Conservation (phyloP, 768 basidiomycete species). For the Mycena vulgaris region DNA sequence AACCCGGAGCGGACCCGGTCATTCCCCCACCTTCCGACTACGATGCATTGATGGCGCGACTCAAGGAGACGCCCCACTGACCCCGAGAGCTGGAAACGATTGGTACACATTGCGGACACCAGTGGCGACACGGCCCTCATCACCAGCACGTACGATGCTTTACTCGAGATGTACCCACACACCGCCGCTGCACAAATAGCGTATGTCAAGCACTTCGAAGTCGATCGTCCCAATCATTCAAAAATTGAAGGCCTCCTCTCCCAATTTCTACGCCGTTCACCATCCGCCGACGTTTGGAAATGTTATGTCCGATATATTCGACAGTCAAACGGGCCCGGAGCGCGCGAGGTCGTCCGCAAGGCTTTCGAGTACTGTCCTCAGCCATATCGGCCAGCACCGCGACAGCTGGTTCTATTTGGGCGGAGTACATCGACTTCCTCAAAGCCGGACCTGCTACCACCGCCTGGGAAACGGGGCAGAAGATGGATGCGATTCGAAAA, state of each 20-base stretch:
- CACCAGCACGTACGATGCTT: constrained; percentile 84
- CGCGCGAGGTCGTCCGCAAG: constrained; percentile 85
- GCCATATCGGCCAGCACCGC: constrained; percentile 91
- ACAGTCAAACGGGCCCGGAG: constrained; percentile 73
- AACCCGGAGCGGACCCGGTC: constrained; percentile 43
- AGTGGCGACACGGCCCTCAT: constrained; percentile 86
- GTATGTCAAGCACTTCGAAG: constrained; percentile 85
- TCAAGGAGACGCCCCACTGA: constrained; percentile 81
- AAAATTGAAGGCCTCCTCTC: constrained; percentile 93
- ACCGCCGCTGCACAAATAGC: constrained; percentile 92
- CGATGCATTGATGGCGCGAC: constrained; percentile 72
- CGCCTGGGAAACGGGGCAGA: constrained; percentile 96
- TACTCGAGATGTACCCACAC: constrained; percentile 91
- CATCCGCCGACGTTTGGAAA: constrained; percentile 92
- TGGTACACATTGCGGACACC: constrained; percentile 84
- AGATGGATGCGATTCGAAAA: constrained; percentile 93
- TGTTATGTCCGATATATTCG: constrained; percentile 93
- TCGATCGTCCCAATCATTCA: constrained; percentile 75
- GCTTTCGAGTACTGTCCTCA: constrained; percentile 96
- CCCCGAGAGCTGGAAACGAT: constrained; percentile 82
- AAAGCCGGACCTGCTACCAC: constrained; percentile 83
- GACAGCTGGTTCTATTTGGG: constrained; percentile 95
- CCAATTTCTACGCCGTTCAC: constrained; percentile 86
- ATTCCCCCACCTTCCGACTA: constrained; percentile 69
- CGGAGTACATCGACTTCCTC: constrained; percentile 93